Evolutionary conservation across 2,329 filamentous ascomycete species (phyloP).

Genomic region (Teratosphaeria nubilosa): DNA sequence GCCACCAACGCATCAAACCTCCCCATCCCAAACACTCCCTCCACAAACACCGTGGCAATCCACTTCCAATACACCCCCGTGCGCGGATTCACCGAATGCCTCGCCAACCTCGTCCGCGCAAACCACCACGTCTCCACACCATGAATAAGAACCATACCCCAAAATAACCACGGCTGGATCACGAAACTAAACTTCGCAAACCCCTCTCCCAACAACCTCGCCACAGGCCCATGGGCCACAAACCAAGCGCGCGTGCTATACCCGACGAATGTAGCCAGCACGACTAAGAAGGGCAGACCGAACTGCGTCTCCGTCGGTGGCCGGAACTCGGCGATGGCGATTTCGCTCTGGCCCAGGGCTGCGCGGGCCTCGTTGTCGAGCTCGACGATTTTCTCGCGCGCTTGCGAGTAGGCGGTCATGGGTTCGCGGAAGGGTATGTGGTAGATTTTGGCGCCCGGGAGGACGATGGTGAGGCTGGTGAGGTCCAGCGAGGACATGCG

Average conservation of each 20-base stretch:
- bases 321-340: constrained; percentile 44
- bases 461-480: constrained; percentile 50
- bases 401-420: constrained; percentile 56
- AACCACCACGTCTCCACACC: constrained; percentile 48
- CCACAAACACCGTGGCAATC: constrained; percentile 42
- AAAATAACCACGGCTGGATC: constrained; percentile 50
- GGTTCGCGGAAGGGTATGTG: constrained; percentile 58
- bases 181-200: constrained; percentile 50
- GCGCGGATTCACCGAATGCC: constrained; percentile 41
- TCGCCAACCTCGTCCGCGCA: constrained; percentile 35
- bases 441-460: constrained; percentile 38
- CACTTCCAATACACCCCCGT: constrained; percentile 45
- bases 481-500: constrained; percentile 57
- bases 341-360: constrained; percentile 50
- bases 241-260: constrained; percentile 44
- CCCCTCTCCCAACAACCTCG: constrained; percentile 37
- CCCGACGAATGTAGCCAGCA: constrained; percentile 45
- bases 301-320: constrained; percentile 40
- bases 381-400: constrained; percentile 59
- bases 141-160: constrained; percentile 56
- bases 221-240: constrained; percentile 36
- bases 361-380: constrained; percentile 56
- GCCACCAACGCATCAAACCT: constrained; percentile 38
- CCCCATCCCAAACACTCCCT: constrained; percentile 41
- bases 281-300: constrained; percentile 44